Conservation (phyloP, 2,329 filamentous ascomycete species). For the Colletotrichum australisinense region DNA sequence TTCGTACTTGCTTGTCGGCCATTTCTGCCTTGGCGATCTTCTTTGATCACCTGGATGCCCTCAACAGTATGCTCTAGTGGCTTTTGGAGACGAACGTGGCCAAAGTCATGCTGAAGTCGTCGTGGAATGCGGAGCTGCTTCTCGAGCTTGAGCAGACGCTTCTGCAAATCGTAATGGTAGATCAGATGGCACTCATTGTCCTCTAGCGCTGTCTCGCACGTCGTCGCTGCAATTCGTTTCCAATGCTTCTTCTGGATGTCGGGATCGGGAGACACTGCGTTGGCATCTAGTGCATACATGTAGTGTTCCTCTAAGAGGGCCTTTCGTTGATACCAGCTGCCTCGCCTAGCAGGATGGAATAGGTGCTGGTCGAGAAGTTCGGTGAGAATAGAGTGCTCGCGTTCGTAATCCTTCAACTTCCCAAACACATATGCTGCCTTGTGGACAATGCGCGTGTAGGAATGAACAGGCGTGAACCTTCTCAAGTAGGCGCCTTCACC, state of each 20-base stretch:
- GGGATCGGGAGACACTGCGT: conserved; percentile 47
- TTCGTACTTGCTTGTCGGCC: conserved; percentile 67
- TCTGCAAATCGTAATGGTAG: conserved; percentile 94
- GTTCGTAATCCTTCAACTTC: conserved; percentile 81
- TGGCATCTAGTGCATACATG: conserved; percentile 74
- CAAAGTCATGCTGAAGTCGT: conserved; percentile 91
- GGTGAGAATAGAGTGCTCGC: conserved; percentile 78
- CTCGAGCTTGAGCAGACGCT: conserved; percentile 91
- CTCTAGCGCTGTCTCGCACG: conserved; percentile 88
- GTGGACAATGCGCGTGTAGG: conserved; percentile 92
- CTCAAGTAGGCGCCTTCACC: conserved; percentile 91
- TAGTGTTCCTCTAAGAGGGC: conserved; percentile 96
- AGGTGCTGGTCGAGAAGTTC: conserved; percentile 84
- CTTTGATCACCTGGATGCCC: conserved; percentile 80
- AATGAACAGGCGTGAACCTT: conserved; percentile 90
- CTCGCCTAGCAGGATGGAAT: conserved; percentile 87
- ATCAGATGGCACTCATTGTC: conserved; percentile 92
- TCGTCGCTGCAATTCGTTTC: conserved; percentile 79
- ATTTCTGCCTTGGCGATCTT: conserved; percentile 55
- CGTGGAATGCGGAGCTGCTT: conserved; percentile 84
- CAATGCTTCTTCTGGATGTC: conserved; percentile 81
- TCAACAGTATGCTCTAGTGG: conserved; percentile 80
- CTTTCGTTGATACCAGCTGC: conserved; percentile 95
- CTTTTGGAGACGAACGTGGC: conserved; percentile 81
- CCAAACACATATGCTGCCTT: conserved; percentile 85